Conservation (phyloP, 331 rosid genomes). For the Acacia pycnantha region DNA sequence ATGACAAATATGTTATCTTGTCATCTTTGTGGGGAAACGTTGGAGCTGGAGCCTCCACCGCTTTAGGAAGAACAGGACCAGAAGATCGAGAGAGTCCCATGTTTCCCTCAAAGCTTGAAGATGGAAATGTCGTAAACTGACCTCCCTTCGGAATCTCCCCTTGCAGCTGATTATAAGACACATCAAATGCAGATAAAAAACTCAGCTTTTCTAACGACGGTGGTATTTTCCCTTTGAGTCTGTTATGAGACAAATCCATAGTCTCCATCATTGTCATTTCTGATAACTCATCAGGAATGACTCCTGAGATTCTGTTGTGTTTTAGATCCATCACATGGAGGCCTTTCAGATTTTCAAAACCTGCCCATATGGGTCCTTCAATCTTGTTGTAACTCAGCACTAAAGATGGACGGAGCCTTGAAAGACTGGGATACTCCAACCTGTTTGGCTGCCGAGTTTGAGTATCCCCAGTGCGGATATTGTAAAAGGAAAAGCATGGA, state of each 20-base stretch:
- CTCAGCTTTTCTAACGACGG: constrained; percentile 3
- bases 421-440: constrained; percentile 19
- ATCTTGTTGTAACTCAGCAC: constrained; percentile 33
- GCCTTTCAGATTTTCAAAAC: constrained; percentile 33
- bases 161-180: constrained; percentile 31
- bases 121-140: constrained; percentile 30
- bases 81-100: neutral
- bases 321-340: constrained; percentile 28
- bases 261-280: constrained; percentile 31
- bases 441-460: neutral
- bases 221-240: constrained; percentile 30
- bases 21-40: neutral
- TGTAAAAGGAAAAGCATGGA: neutral
- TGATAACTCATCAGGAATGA: constrained; percentile 27
- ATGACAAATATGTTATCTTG: constrained; percentile 10
- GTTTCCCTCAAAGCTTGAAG: constrained; percentile 35
- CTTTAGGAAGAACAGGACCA: neutral
- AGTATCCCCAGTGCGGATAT: neutral
- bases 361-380: constrained; percentile 32
- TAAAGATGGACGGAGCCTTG: constrained; percentile 23
- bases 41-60: neutral
- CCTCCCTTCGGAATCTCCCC: constrained; percentile 33
- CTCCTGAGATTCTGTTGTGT: constrained; percentile 26
- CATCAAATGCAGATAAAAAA: constrained; percentile 31
- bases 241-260: constrained; percentile 39